Evolutionary conservation across 2,329 filamentous ascomycete genomes (phyloP).

Genomic region (Pseudocercospora vitis): DNA sequence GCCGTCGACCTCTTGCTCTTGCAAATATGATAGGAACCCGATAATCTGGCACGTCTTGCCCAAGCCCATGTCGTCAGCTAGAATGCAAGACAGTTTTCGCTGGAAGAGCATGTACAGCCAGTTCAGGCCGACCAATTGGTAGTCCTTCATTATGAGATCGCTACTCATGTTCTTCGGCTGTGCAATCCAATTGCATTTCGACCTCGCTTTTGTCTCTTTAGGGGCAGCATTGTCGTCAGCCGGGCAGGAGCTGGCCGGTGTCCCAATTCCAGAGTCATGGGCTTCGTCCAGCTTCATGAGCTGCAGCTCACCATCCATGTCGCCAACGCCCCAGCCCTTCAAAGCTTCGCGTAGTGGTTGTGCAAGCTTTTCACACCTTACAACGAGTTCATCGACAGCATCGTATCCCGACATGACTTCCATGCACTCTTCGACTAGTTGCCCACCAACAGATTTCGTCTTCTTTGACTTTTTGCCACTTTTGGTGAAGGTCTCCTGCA

Average conservation of each 20-base stretch:
- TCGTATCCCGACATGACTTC: constrained; percentile 78
- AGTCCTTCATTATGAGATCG: constrained; percentile 79
- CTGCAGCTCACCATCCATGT: constrained; percentile 61
- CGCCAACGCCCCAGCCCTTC: constrained; percentile 66
- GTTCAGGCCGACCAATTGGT: constrained; percentile 91
- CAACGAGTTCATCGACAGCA: constrained; percentile 79
- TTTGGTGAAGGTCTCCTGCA: constrained; percentile 50
- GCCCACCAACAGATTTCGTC: constrained; percentile 59
- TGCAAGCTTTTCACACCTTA: constrained; percentile 71
- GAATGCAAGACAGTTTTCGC: constrained; percentile 78
- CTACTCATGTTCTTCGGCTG: constrained; percentile 79
- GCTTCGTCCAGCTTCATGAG: constrained; percentile 55
- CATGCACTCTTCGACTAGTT: constrained; percentile 64
- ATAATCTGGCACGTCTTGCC: constrained; percentile 98
- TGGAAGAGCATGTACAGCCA: constrained; percentile 86
- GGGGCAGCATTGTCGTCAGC: constrained; percentile 32
- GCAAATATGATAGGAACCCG: constrained; percentile 80
- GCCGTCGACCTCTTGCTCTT: constrained; percentile 66
- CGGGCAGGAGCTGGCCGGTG: constrained; percentile 49
- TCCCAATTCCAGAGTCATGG: constrained; percentile 68
- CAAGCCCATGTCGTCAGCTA: constrained; percentile 93
- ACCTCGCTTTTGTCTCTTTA: constrained; percentile 44
- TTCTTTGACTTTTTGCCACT: constrained; percentile 54
- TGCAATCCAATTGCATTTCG: constrained; percentile 50
- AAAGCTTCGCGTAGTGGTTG: constrained; percentile 65